Base-by-base conservation (phyloP, 768 basidiomycete genomes). In the Punctularia strigosozonata region DNA sequence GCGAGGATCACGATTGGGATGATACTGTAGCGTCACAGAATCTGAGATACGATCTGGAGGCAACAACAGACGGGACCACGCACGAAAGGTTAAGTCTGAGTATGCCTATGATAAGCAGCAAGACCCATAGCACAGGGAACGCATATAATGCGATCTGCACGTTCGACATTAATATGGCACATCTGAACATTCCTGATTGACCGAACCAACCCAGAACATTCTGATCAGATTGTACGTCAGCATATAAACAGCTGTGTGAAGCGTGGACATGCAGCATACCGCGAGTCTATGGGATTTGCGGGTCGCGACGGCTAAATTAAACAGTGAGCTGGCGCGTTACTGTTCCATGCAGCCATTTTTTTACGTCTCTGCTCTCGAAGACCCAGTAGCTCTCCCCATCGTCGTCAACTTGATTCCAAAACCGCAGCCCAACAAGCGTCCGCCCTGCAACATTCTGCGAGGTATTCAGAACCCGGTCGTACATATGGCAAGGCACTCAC, bases 391-490 rank as follows among this genome's bases (percentile, higher is more conserved):
- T 75, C 58, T 94, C 87, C 2, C 95, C 95, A 47, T 97, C 91
- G 39, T 97, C 91, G 51, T 98, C 91, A 12, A 98, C 81, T 61
- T 98, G 92, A 56, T 98, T 99, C 94, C 94, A 98, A 54, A 92
- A 99, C 39, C 95, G 70, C 44, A 99, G 64, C 17, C 95, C 95
- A 8, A 98, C 95, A 13, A 99, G 66, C 18, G 83, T 90, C 46
- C 95, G 67, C 2, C 95, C 95, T 0, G 91, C 75, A 12, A 99
- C 90, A 51, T 99, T 99, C 83, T 91, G 49, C 35, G 19, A 36
- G 41, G 30, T 24, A 19, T 15, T 43, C n/a, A 42, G 19, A 38
- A 17, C 31, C 20, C 36, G 41, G 17, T 40, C n/a, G 35, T 17
- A 39, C 20, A 24, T 6, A 25, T 13, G 8, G 28, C 6, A n/a